Evolutionary conservation across 2,329 filamentous ascomycete genomes (phyloP).

Genomic region (Xylaria sp.): DNA sequence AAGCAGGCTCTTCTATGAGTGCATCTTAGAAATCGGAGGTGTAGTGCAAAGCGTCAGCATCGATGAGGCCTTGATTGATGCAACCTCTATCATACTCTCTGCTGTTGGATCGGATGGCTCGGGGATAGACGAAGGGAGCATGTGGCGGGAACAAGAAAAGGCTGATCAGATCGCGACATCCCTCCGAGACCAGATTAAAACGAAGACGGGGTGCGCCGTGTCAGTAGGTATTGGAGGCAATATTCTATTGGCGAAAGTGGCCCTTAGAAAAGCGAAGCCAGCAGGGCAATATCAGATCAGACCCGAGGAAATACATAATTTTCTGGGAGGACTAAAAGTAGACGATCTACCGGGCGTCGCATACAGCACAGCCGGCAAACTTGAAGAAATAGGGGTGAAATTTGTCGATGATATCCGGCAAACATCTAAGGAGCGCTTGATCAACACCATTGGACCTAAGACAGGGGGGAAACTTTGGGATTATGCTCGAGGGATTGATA

Average conservation of each 20-base stretch:
- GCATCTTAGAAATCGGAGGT: slow-evolving; percentile 81
- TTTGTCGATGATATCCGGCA: slow-evolving; percentile 85
- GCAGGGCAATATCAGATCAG: slow-evolving; percentile 91
- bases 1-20: slow-evolving; percentile 86
- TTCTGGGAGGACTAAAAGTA: slow-evolving; percentile 81
- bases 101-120: slow-evolving; percentile 73
- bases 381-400: slow-evolving; percentile 86
- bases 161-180: slow-evolving; percentile 75
- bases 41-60: slow-evolving; percentile 96
- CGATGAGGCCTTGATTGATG: slow-evolving; percentile 91
- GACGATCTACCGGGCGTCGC: slow-evolving; percentile 92
- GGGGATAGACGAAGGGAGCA: slow-evolving; percentile 72
- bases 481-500: slow-evolving; percentile 89
- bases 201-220: slow-evolving; percentile 83
- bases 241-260: slow-evolving; percentile 90
- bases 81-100: slow-evolving; percentile 75
- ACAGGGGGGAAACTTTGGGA: slow-evolving; percentile 92
- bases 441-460: slow-evolving; percentile 83
- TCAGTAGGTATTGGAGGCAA: slow-evolving; percentile 94
- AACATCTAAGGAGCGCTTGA: slow-evolving; percentile 78
- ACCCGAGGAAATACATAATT: slow-evolving; percentile 79
- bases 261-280: slow-evolving; percentile 90
- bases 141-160: slow-evolving; percentile 81
- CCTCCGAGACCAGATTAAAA: slow-evolving; percentile 76
- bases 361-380: slow-evolving; percentile 84